Evolutionary conservation across 257 asterid species (phyloP).

Genomic region (Marsdenia floribunda): DNA sequence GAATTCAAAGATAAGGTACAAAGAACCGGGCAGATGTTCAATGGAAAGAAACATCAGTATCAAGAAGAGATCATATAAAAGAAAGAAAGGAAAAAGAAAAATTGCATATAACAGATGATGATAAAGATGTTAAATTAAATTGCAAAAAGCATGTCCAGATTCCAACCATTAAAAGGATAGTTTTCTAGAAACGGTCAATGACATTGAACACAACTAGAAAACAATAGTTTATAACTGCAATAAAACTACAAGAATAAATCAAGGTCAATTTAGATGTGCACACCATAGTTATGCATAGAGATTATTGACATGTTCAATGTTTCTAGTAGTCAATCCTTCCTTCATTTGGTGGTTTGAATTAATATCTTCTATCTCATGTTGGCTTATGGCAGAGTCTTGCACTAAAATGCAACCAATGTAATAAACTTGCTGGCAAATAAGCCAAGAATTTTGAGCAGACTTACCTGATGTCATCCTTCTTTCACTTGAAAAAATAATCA

Average conservation of each 20-base stretch:
- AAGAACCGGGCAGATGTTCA: background rate
- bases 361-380: background rate
- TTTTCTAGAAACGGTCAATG: conserved; percentile 7
- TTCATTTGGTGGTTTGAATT: background rate
- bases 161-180: background rate
- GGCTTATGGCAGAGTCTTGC: background rate
- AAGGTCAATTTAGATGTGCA: background rate
- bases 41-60: background rate
- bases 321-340: background rate
- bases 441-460: background rate
- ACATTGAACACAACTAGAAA: background rate
- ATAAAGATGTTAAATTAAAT: background rate
- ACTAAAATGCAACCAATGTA: background rate
- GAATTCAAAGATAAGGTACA: background rate
- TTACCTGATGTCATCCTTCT: conserved; percentile 15
- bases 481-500: conserved; percentile 5
- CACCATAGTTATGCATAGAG: background rate
- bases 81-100: background rate
- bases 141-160: background rate
- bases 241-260: background rate
- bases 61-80: background rate
- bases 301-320: conserved; percentile 8
- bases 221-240: background rate
- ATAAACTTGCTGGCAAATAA: background rate
- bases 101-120: background rate